Evolutionary conservation across 352 stramenopile genomes (phyloP), one percentile per base, ranked within the genome.

Genomic region (Globisporangium spiculum): DNA sequence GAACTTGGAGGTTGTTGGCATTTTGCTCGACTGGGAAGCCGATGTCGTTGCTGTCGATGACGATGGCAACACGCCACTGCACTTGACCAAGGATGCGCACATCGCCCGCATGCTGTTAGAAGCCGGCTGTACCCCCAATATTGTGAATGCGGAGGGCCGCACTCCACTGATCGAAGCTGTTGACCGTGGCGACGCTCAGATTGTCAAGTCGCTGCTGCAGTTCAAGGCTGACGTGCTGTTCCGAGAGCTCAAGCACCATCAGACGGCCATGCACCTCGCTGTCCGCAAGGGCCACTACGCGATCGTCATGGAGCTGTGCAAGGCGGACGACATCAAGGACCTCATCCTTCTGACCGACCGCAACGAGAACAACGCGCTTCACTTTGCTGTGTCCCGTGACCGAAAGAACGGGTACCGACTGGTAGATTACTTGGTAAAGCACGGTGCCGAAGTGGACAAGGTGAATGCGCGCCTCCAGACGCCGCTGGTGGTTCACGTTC

Each of bases 141-240:
- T 94, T 67, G 84, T 96, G 18, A 94, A 94, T 24, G 84, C 76
- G 2, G 86, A 93, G 53, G 88, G 88, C 16, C 84, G 84, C 32
- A 94, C 88, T 57, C 76, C 81, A n/a, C 67, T 96, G 20, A 92
- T 95, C 34, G 84, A 94, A 46, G 81, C 84, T 16, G 84, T 93
- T 4, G 88, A 95, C 50, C 83, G 81, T 14, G 88, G 86, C 59
- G 86, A 94, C 64, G 70, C 64, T 2, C 78, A 86, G 64, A 92
- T 89, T 14, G 86, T 94, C n/a, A 92, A 93, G 66, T 72, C 78
- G 53, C 66, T 96, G 50, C 75, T 94, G 67, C 75, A 90, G 48
- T 92, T 93, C 66, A 93, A 94, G 68, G 86, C 84, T n/a, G 88
- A 94, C 60, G 84, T 94, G 38, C 69, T 94, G 4, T 92, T 92